phyloP scores from a whole-genome alignment of 345 rosid genomes.

The Rhodamnia argentea region DNA sequence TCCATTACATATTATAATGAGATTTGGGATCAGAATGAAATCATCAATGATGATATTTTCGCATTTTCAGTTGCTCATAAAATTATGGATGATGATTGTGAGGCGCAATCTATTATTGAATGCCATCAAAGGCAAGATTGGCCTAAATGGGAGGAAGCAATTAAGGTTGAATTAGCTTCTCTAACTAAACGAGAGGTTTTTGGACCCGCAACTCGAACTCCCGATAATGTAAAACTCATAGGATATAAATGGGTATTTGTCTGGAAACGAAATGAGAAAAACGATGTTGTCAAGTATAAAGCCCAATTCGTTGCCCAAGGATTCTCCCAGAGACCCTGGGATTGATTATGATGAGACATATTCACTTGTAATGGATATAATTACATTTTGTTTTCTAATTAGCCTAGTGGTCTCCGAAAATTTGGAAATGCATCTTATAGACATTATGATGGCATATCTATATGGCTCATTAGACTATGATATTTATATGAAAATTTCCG shows the following conservation, averaged over 20 bases:
- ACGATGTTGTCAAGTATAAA: neutral
- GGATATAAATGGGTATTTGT: neutral
- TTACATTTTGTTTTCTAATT: neutral
- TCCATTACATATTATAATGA: neutral
- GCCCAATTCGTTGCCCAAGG: neutral
- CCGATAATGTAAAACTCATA: neutral
- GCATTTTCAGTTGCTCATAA: neutral
- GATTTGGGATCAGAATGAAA: neutral
- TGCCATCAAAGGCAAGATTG: neutral
- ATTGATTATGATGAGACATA: neutral
- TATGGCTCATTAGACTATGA: too few relatives aligned
- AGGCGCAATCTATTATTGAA: neutral
- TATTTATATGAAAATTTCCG: neutral
- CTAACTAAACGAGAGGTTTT: too few relatives aligned
- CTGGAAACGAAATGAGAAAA: neutral
- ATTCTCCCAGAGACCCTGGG: neutral
- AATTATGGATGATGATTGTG: neutral
- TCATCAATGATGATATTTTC: neutral
- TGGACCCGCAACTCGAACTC: neutral
- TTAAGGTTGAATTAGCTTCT: neutral
- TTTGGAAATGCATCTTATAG: neutral
- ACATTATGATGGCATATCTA: too few relatives aligned
- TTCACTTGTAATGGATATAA: neutral
- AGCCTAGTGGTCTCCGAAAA: neutral
- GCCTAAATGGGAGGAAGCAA: neutral